phyloP scores from a whole-genome alignment of 352 stramenopile species.

The Plasmopara viticola region DNA sequence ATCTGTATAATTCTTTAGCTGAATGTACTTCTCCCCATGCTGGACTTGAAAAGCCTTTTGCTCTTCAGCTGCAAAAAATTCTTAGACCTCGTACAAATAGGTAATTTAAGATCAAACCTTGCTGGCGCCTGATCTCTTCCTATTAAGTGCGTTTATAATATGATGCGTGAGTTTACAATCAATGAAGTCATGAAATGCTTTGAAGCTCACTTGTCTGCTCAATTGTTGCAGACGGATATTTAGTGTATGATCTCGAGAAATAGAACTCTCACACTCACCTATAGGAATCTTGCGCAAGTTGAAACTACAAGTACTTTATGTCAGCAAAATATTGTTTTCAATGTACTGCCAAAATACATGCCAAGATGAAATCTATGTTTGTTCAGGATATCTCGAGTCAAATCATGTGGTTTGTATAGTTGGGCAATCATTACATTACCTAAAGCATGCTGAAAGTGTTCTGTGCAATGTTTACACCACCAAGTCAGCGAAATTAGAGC shows the following conservation, averaged over 20 bases:
- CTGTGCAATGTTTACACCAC: conserved; percentile 16
- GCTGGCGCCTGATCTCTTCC: conserved; percentile 69
- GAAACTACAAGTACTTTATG: conserved; percentile 44
- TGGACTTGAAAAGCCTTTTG: conserved; percentile 76
- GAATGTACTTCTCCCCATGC: conserved; percentile 82
- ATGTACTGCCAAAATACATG: conserved; percentile 11
- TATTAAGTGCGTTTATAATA: conserved; percentile 8
- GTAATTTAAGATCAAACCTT: conserved; percentile 31
- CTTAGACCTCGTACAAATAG: neutral
- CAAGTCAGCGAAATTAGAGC: conserved; percentile 6
- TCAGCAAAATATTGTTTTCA: conserved; percentile 7
- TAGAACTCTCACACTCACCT: conserved; percentile 28
- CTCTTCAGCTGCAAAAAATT: conserved; percentile 47
- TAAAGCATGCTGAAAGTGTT: conserved; percentile 67
- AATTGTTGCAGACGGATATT: neutral
- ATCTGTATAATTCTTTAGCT: conserved; percentile 82
- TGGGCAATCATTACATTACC: conserved; percentile 26
- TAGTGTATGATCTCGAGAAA: neutral
- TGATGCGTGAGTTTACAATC: neutral
- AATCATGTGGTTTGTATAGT: neutral
- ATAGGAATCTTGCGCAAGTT: conserved; percentile 77
- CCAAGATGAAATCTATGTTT: conserved; percentile 66
- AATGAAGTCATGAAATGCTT: neutral
- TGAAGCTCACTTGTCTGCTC: conserved; percentile 40
- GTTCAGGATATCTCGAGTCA: neutral